These are phyloP conservation scores for Thelonectria rubi DNA, from an alignment of 2,329 filamentous ascomycete species.

Conservation along the genomic window DNA sequence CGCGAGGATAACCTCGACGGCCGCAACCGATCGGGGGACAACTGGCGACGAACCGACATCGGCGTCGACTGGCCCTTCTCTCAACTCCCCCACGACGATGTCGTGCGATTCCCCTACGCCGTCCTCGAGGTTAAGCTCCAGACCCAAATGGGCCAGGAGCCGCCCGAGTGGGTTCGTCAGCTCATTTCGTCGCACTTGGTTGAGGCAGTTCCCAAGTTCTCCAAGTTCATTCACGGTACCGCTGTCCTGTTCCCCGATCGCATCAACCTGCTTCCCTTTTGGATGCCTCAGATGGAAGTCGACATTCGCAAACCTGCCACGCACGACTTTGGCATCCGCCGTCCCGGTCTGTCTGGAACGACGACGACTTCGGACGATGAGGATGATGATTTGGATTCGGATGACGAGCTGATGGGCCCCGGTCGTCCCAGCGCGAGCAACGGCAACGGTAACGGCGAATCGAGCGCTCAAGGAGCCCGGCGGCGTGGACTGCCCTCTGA, in stretches of 20 bases:
- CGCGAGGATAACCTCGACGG: conserved; percentile 96
- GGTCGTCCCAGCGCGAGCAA: conserved; percentile 24
- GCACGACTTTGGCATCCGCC: conserved; percentile 89
- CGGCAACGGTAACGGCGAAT: conserved; percentile 46
- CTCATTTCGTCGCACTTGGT: conserved; percentile 93
- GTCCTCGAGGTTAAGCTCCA: conserved; percentile 97
- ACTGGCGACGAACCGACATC: conserved; percentile 98
- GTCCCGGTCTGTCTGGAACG: conserved; percentile 77
- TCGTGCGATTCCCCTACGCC: conserved; percentile 94
- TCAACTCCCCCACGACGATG: conserved; percentile 84
- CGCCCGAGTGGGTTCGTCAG: conserved; percentile 95
- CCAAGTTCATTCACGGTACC: conserved; percentile 97
- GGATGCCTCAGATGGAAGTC: conserved; percentile 98
- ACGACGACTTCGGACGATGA: conserved; percentile 82
- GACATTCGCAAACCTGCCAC: conserved; percentile 94
- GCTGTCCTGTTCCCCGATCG: conserved; percentile 86
- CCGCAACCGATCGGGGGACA: conserved; percentile 76
- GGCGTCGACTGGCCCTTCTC: conserved; percentile 95
- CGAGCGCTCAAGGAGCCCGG: conserved; percentile 50
- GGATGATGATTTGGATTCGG: conserved; percentile 75
- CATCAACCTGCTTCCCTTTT: conserved; percentile 92
- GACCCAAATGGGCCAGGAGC: conserved; percentile 93
- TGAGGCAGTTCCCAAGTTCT: conserved; percentile 99
- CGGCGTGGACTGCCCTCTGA: conserved; percentile 64
- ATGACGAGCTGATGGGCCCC: conserved; percentile 63